These are phyloP conservation scores for Amylostereum areolatum DNA, from an alignment of 1,284 basidiomycete genomes.

Conservation along the genomic window DNA sequence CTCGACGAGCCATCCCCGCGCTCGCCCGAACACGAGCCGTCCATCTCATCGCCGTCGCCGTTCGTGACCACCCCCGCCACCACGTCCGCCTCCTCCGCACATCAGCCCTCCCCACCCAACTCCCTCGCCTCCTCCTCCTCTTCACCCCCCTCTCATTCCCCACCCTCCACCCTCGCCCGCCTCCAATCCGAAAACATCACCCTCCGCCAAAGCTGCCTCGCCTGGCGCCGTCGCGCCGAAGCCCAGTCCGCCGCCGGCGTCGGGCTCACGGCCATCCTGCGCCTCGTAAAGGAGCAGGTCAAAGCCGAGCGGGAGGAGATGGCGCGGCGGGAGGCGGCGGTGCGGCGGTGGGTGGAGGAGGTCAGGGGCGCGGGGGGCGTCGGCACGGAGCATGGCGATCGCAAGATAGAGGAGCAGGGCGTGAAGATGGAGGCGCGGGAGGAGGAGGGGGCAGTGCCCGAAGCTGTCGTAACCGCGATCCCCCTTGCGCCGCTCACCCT, in stretches of 20 bases:
- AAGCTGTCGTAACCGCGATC: no score
- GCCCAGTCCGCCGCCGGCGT: neutral
- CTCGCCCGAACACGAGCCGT: no score
- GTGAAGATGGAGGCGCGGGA: no score
- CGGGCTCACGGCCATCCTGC: neutral
- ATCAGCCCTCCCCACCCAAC: no score
- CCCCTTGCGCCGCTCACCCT: no score
- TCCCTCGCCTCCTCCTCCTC: slow-evolving; percentile 16
- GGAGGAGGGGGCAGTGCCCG: no score
- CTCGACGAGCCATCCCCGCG: slow-evolving; percentile 28
- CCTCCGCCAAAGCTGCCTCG: neutral
- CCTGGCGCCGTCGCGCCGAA: slow-evolving; percentile 1
- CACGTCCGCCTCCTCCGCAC: no score
- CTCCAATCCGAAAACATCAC: slow-evolving; percentile 46
- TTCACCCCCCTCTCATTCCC: slow-evolving; percentile 4
- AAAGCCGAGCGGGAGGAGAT: neutral
- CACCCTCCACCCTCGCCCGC: slow-evolving; percentile 33
- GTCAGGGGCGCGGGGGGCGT: no score
- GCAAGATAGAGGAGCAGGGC: no score
- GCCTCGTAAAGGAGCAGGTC: neutral
- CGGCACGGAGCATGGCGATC: no score
- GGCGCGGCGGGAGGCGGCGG: neutral
- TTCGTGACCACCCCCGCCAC: no score
- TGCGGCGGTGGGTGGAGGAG: slow-evolving; percentile 16
- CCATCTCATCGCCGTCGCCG: no score